Evolutionary conservation across 345 rosid genomes (phyloP), one percentile per base, ranked within the genome.

Genomic region (Eucalyptus albens): DNA sequence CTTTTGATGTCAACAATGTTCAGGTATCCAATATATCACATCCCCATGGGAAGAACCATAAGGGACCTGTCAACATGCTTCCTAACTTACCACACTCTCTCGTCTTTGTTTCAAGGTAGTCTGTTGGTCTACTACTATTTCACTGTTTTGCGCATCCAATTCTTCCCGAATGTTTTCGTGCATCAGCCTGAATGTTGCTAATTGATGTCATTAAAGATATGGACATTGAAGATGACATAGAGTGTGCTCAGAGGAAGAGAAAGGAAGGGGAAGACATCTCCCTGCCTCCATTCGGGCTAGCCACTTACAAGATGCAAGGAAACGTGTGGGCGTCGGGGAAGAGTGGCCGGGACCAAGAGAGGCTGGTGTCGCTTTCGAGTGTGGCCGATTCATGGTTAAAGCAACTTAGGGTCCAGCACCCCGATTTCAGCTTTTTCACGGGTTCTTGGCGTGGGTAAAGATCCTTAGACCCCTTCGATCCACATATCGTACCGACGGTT

Each of bases 341-440:
- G 62, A 89, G 89, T 62, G 98, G 99, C 9, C 91, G 92, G 94
- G 99, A 95, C 96, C 98, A 95, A 72, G 99, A 96, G 12, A 94
- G 96, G 93, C 93, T 98, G 51, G 87, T 88, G 55, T 98, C 99
- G 22, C 97, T 98, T 31, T 89, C 94, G 89, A 94, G 99, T 50
- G 99, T 98, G 90, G 99, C 99, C 7, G 98, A 98, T 93, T 98
- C 99, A 31, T 98, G 99, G 99, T 95, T 98, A 12, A 98, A 97
- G 94, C 99, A 98, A 88, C 95, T 98, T 21, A 91, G 94, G 94
- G 99, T 97, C 90, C 99, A 96, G 91, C 99, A 98, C 94, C 99
- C 96, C 77, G 99, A 98, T 94, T 98, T 95, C 94, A 94, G 95
- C 93, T 96, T 96, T 95, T 98, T 97, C 94, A 93, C 91, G 49